Conservation (phyloP, 2,329 filamentous ascomycete genomes). For the Taxawa tesnikishii region DNA sequence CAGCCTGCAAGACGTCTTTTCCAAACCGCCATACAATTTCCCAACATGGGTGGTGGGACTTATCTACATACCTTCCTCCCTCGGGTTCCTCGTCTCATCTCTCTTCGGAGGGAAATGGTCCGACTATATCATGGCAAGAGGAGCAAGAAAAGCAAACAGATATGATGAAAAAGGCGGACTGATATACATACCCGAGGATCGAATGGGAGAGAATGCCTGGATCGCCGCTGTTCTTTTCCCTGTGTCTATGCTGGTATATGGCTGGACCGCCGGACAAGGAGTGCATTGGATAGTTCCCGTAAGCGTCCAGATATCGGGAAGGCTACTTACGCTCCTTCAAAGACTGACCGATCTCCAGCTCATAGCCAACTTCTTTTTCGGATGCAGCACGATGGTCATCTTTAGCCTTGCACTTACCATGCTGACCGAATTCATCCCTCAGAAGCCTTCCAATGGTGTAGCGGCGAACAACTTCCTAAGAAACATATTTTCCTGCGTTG, state of each 20-base stretch:
- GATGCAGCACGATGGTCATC: slow-evolving; percentile 65
- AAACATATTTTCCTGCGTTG: slow-evolving; percentile 66
- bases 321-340: background rate
- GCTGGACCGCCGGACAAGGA: slow-evolving; percentile 56
- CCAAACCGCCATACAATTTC: slow-evolving; percentile 54
- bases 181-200: slow-evolving; percentile 63
- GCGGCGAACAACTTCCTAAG: slow-evolving; percentile 72
- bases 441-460: slow-evolving; percentile 57
- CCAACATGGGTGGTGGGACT: slow-evolving; percentile 57
- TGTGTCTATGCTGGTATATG: slow-evolving; percentile 59
- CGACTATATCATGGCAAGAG: slow-evolving; percentile 67
- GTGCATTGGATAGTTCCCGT: slow-evolving; percentile 50
- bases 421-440: slow-evolving; percentile 74
- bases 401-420: slow-evolving; percentile 66
- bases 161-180: slow-evolving; percentile 56
- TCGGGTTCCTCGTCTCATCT: slow-evolving; percentile 61
- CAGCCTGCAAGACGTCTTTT: slow-evolving; percentile 60
- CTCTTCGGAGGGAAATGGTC: slow-evolving; percentile 65
- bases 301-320: too few species aligned
- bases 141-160: slow-evolving; percentile 55
- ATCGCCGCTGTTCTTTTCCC: slow-evolving; percentile 61
- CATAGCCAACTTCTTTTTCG: slow-evolving; percentile 42
- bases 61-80: slow-evolving; percentile 62
- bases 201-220: slow-evolving; percentile 75
- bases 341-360: slow-evolving; percentile 14